A percentile compares a stretch with the other conserved stretches of the same genome.
These are phyloP conservation scores for Leptodermis oblonga DNA, from an alignment of 257 asterid species.

Conservation along the genomic window DNA sequence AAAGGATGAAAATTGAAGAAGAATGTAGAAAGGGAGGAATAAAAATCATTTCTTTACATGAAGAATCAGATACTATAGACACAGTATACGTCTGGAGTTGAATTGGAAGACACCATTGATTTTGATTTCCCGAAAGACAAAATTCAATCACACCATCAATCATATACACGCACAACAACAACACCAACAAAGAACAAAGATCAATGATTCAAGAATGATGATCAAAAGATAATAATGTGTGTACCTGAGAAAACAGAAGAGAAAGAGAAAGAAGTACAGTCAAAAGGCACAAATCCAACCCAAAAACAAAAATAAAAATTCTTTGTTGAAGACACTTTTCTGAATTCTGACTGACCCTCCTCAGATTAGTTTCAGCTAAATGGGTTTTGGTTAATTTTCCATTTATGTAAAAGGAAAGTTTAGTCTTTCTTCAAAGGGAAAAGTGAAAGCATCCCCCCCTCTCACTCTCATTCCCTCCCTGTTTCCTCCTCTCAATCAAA, in stretches of 20 bases:
- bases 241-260: slow-evolving; percentile 11
- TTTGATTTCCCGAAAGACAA: not conserved
- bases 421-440: slow-evolving; percentile 14
- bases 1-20: not conserved
- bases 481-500: not conserved
- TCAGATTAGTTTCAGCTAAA: slow-evolving; percentile 25
- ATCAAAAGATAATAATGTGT: slow-evolving; percentile 22
- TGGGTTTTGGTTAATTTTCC: slow-evolving; percentile 9
- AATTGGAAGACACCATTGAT: slow-evolving; percentile 12
- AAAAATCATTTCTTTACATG: slow-evolving; percentile 12
- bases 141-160: not conserved
- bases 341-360: too few species aligned
- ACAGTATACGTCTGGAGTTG: slow-evolving; percentile 10
- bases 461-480: not conserved
- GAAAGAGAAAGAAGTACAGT: slow-evolving; percentile 12
- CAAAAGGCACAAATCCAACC: slow-evolving; percentile 9
- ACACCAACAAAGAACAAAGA: too few species aligned
- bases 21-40: not conserved
- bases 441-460: slow-evolving; percentile 8
- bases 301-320: not conserved
- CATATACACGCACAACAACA: slow-evolving; percentile 6
- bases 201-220: slow-evolving; percentile 28
- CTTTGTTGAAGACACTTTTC: slow-evolving; percentile 20
- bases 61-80: slow-evolving; percentile 14
- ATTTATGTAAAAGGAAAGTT: slow-evolving; percentile 9